Conservation (phyloP, 2,329 filamentous ascomycete genomes). For the Venturia nashicola region DNA sequence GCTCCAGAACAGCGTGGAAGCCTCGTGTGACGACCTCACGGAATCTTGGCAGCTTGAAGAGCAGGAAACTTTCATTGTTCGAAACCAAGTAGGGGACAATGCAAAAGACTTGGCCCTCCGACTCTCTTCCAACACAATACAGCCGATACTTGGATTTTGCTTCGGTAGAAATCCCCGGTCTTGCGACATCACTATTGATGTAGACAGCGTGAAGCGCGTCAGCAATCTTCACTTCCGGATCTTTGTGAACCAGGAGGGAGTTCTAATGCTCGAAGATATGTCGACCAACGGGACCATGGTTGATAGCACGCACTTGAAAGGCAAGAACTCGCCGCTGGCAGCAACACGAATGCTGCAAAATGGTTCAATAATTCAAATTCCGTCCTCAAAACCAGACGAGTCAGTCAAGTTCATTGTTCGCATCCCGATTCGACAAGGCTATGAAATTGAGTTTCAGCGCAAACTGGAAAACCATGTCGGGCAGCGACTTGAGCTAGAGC, state of each 20-base stretch:
- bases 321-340: conserved; percentile 18
- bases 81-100: conserved; percentile 30
- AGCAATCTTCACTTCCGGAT: conserved; percentile 97
- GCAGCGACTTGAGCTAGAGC: conserved; percentile 20
- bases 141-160: conserved; percentile 60
- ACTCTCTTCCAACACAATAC: conserved; percentile 60
- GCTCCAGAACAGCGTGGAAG: conserved; percentile 33
- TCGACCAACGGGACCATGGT: conserved; percentile 95
- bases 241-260: conserved; percentile 72
- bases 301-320: conserved; percentile 55
- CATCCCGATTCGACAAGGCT: conserved; percentile 60
- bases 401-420: conserved; percentile 77
- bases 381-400: conserved; percentile 37
- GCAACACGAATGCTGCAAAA: conserved; percentile 53
- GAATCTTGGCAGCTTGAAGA: conserved; percentile 24
- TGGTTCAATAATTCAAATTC: conserved; percentile 62
- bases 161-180: conserved; percentile 66
- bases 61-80: conserved; percentile 36
- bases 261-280: conserved; percentile 83
- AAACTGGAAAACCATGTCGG: conserved; percentile 59
- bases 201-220: conserved; percentile 58
- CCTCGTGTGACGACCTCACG: conserved; percentile 20
- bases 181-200: conserved; percentile 60
- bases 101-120: conserved; percentile 60
- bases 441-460: conserved; percentile 51